Evolutionary conservation across 140 eudicot species (phyloP).

Genomic region (Stevia rebaudiana): DNA sequence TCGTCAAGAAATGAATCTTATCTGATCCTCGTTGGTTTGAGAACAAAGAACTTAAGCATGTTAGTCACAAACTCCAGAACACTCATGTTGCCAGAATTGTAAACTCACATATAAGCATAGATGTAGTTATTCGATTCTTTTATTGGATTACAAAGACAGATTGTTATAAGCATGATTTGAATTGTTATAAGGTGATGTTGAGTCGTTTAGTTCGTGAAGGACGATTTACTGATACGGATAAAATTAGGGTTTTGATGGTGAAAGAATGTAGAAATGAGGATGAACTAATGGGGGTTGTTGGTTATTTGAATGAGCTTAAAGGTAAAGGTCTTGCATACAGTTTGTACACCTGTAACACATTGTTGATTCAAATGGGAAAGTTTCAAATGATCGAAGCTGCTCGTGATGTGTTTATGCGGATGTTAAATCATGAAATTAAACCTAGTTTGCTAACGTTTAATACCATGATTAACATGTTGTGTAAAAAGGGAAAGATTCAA

Average conservation of each 20-base stretch:
- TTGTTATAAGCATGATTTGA: slow-evolving; percentile 59
- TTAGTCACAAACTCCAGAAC: slow-evolving; percentile 39
- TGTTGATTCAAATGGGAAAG: slow-evolving; percentile 73
- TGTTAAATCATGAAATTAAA: slow-evolving; percentile 41
- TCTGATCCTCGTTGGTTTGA: slow-evolving; percentile 44
- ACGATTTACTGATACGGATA: slow-evolving; percentile 41
- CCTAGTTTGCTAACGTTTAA: slow-evolving; percentile 71
- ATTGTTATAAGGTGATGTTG: slow-evolving; percentile 52
- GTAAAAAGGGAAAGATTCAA: slow-evolving; percentile 65
- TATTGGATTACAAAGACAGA: slow-evolving; percentile 55
- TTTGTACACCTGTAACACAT: slow-evolving; percentile 58
- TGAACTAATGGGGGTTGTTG: slow-evolving; percentile 46
- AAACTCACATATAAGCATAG: slow-evolving; percentile 27
- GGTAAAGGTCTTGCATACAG: slow-evolving; percentile 40
- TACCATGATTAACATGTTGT: slow-evolving; percentile 67
- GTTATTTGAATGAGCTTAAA: slow-evolving; percentile 40
- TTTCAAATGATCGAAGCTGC: slow-evolving; percentile 64
- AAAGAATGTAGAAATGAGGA: slow-evolving; percentile 48
- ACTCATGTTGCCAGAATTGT: slow-evolving; percentile 52
- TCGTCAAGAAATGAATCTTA: slow-evolving; percentile 48
- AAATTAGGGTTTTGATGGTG: slow-evolving; percentile 63
- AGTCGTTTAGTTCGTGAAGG: slow-evolving; percentile 51
- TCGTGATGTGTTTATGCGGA: slow-evolving; percentile 30
- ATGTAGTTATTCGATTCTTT: slow-evolving; percentile 52
- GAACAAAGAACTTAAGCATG: slow-evolving; percentile 45